Conservation (phyloP, 139 green algal species). For the Tetradesmus obliquus region DNA sequence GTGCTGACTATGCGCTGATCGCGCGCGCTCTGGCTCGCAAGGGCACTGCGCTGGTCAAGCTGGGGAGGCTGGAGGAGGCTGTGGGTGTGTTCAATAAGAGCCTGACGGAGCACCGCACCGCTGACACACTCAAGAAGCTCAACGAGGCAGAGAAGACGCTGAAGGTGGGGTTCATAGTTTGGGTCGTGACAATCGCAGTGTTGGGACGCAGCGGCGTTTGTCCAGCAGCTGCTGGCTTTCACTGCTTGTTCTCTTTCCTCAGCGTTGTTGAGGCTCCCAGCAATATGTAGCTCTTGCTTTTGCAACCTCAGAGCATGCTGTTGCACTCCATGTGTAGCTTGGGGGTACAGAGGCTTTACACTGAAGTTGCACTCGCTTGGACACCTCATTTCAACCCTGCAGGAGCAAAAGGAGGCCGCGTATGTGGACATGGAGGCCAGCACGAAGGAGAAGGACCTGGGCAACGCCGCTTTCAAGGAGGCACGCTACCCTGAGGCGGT, state of each 20-base stretch:
- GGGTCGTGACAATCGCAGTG: not conserved
- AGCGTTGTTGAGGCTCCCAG: not conserved
- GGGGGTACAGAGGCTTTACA: no score
- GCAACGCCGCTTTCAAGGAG: constrained; percentile 96
- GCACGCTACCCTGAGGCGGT: constrained; percentile 93
- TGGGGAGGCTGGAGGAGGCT: constrained; percentile 61
- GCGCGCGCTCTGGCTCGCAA: constrained; percentile 92
- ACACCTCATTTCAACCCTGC: constrained; percentile 31
- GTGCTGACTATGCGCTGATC: constrained; percentile 95
- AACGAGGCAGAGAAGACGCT: constrained; percentile 91
- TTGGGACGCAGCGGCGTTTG: not conserved
- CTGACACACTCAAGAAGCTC: constrained; percentile 96
- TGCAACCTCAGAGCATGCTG: not conserved
- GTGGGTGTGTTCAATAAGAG: constrained; percentile 90
- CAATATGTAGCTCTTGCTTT: no score
- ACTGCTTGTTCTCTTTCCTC: not conserved
- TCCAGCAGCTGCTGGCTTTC: not conserved
- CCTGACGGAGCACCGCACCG: constrained; percentile 94
- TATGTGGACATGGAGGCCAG: constrained; percentile 91
- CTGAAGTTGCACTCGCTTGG: no score
- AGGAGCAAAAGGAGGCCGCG: constrained; percentile 78
- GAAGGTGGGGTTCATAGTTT: constrained; percentile 44
- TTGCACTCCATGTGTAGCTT: not conserved
- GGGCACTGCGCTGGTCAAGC: constrained; percentile 89
- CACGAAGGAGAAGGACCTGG: constrained; percentile 88